Evolutionary conservation across 2,329 filamentous ascomycete genomes (phyloP), one percentile per base, ranked within the genome.

Genomic region (Dactylellina parvicollis): DNA sequence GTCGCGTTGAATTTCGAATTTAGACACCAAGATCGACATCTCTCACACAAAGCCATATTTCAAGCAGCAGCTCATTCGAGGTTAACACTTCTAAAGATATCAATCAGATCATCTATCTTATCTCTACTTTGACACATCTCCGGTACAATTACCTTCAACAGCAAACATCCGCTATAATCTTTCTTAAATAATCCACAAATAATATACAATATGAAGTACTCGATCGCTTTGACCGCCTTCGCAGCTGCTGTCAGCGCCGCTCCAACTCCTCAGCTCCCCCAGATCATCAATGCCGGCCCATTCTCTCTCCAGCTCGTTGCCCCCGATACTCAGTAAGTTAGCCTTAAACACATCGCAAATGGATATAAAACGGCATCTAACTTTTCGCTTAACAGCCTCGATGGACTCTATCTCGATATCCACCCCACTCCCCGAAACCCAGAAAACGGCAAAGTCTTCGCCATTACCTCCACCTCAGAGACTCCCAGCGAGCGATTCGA

Each of bases 241-340:
- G 46, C 52, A 7, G 67, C 59, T n/a, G 49, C 34, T 28, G 67
- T 52, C 30, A 65, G 59, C 52, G 52, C 67, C 14, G 24, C 65
- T 7, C 67, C 67, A 18, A 54, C 59, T n/a, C 57, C 66, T 12
- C 55, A 34, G 26, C 22, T 55, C 3, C 67, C 67, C 3, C 32
- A 50, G 4, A 46, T 59, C 16, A 65, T 65, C 16, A 72, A 72
- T n/a, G 67, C 67, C 10, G 67, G 67, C 4, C 67, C 67, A 30
- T 72, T 72, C 32, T 72, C 67, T 18, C 67, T 72, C 30, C 57
- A 50, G 18, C 26, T 72, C 7, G 67, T 42, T n/a, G 67, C 67
- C 3, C 67, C 67, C 32, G 59, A 46, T 2, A 54, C 67, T 28
- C 52, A 54, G 67, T 72, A 26, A 65, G 67, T 54, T 34, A 12